Base-by-base conservation (phyloP, 345 rosid species). In the Bruguiera sexangula region DNA sequence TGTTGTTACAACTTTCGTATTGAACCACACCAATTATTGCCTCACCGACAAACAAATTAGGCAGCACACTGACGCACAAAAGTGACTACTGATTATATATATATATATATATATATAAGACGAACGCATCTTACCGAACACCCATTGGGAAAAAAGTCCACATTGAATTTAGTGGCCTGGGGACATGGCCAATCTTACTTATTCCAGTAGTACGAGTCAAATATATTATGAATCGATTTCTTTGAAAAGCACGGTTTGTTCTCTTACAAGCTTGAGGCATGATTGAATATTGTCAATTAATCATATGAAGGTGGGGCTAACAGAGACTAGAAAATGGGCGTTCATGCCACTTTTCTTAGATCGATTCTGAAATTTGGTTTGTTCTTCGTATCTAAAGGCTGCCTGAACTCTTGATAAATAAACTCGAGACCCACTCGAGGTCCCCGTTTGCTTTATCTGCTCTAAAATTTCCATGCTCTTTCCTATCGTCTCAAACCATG, bases 401-500 rank as follows among this genome's bases (percentile, higher is more conserved):
- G 26, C 46, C 20, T 64, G 68, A 20, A 37, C 32, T 15, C 63
- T 53, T 56, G 60, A 66, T 66, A 73, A 65, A 65, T 72, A 51
- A 54, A 59, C 57, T 19, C 18, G 9, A 52, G 27, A 39, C 10
- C 27, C 18, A 31, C 53, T 67, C 54, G 15, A 27, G 36, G 8
- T 30, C 6, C 36, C 16, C 48, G 39, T 39, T n/a, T 65, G 27
- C 29, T 57, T 57, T 18, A 36, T 58, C 55, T 54, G 18, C 62
- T 30, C 39, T 24, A 52, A 37, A 24, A 2, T 54, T 62, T 51
- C 29, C 60, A 22, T 22, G 60, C 60, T 52, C 51, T 58, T 4
- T 21, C 37, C 32, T 53, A 18, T 34, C 53, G 10, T 26, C 62
- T 60, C 10, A 54, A 55, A 39, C 54, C 50, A 81, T 81, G 85